Percentiles rank a stretch among this genome's conserved stretches.
phyloP scores from a whole-genome alignment of 495 filamentous ascomycete genomes.

The Sordaria brevicollis region DNA sequence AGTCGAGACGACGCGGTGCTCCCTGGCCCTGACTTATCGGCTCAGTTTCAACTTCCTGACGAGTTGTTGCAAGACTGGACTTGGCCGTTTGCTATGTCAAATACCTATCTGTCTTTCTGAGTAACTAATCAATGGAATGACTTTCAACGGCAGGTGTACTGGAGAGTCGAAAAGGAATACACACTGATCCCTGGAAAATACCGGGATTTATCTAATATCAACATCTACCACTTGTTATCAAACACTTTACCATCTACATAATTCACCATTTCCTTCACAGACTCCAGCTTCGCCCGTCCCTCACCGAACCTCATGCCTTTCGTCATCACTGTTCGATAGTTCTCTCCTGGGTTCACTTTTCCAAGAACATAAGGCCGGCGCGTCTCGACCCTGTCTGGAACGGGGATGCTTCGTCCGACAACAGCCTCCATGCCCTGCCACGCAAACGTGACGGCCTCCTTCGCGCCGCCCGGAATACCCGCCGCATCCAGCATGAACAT shows the following conservation, averaged over 20 bases:
- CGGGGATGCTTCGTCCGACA: conserved; percentile 40
- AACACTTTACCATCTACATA: conserved; percentile 35
- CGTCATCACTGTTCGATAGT: conserved; percentile 41
- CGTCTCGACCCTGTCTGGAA: conserved; percentile 42
- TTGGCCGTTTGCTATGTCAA: conserved; percentile 8
- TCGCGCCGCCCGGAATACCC: conserved; percentile 42
- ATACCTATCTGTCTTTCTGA: conserved; percentile 1
- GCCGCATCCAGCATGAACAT: conserved; percentile 47
- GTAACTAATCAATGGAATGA: background rate
- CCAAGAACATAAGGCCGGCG: conserved; percentile 38
- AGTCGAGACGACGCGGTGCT: background rate
- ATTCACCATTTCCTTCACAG: conserved; percentile 39
- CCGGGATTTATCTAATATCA: background rate
- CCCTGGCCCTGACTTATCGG: conserved; percentile 3
- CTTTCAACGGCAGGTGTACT: background rate
- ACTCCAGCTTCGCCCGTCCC: conserved; percentile 31
- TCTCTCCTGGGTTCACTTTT: conserved; percentile 43
- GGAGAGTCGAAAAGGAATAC: background rate
- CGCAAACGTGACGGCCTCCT: conserved; percentile 49
- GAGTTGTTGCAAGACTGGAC: conserved; percentile 11
- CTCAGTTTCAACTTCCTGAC: conserved; percentile 10
- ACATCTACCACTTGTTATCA: conserved; percentile 27
- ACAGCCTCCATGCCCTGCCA: conserved; percentile 47
- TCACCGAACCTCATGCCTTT: conserved; percentile 40
- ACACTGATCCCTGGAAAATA: background rate